phyloP scores from a whole-genome alignment of 1,139 yeast species.

The Ogataea hybrid region DNA sequence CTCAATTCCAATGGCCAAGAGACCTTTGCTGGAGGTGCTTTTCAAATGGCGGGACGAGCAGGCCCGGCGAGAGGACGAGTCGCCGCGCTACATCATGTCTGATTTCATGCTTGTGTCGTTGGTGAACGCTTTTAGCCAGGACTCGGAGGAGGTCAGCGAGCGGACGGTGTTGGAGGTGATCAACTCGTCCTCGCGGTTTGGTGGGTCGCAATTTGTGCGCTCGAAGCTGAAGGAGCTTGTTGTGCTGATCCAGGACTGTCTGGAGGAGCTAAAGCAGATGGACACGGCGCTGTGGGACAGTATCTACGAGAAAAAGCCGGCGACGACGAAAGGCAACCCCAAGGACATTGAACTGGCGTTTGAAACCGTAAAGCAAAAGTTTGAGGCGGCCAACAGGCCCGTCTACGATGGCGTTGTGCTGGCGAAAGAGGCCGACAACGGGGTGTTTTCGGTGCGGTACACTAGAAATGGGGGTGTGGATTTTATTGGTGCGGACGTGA shows the following conservation, averaged over 20 bases:
- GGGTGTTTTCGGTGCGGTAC: conserved; percentile 19
- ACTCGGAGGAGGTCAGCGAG: conserved; percentile 49
- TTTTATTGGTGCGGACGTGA: conserved; percentile 11
- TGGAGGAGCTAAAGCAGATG: conserved; percentile 33
- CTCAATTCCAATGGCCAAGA: conserved; percentile 57
- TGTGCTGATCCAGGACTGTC: conserved; percentile 43
- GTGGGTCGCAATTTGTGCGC: conserved; percentile 47
- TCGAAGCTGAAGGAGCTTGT: conserved; percentile 52
- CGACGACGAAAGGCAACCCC: background rate
- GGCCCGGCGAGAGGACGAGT: conserved; percentile 81
- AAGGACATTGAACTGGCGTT: conserved; percentile 14
- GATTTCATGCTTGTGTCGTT: conserved; percentile 72
- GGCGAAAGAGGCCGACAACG: background rate
- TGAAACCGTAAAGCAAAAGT: conserved; percentile 13
- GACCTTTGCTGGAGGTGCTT: conserved; percentile 56
- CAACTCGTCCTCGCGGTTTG: conserved; percentile 50
- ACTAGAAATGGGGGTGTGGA: conserved; percentile 19
- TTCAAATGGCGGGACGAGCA: conserved; percentile 79
- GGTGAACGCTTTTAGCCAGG: conserved; percentile 36
- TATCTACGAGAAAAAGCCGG: conserved; percentile 11
- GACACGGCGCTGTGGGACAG: conserved; percentile 21
- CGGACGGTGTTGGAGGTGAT: conserved; percentile 52
- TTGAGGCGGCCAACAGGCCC: conserved; percentile 6
- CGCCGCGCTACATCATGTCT: conserved; percentile 79
- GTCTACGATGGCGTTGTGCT: background rate